Base-by-base conservation (phyloP, 2,329 filamentous ascomycete species). In the Ceratocystis papillata region DNA sequence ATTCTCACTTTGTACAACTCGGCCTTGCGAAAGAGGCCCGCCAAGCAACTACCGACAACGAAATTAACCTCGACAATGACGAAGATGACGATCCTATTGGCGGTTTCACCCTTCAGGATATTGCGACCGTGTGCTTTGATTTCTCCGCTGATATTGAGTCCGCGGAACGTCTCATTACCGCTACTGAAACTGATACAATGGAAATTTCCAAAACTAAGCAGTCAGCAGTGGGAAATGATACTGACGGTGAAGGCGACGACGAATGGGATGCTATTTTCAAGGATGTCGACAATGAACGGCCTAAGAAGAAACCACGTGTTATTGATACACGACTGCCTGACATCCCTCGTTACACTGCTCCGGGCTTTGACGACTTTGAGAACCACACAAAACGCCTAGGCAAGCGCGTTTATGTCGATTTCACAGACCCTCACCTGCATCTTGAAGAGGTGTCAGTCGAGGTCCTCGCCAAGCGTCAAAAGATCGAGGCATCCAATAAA, bases 361-460 rank as follows among this genome's bases (percentile, higher is more conserved):
- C 88, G 0, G 85, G 86, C 2, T 87, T 96, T 70, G 89, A 95
- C 72, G 84, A 96, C 69, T 94, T 92, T 17, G 86, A 92, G 71
- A 80, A 83, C 66, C 83, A 85, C 4, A 91, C 89, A 1, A 80
- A 86, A 15, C 84, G 84, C 70, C 81, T 91, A 55, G 86, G 89
- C 2, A 92, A 90, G 75, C 86, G 86, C 57, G 87, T 96, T 28
- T 83, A 87, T 1, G 80, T 99, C 63, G 92, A 97, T 71, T 82
- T 94, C 75, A 92, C 91, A 71, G 94, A 99, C 72, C 89, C 92
- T 0, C 83, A 90, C 71, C 83, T 99, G 3, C 82, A 99, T 1
- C 79, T 97, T 22, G 90, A 96, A 71, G 84, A 91, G 55, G 82
- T 85, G 60, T 85, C 90, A 57, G 80, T 83, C 20, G 83, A 86